Evolutionary conservation across 1,139 yeast genomes (phyloP).

Genomic region (Schizosaccharomyces versatilis): DNA sequence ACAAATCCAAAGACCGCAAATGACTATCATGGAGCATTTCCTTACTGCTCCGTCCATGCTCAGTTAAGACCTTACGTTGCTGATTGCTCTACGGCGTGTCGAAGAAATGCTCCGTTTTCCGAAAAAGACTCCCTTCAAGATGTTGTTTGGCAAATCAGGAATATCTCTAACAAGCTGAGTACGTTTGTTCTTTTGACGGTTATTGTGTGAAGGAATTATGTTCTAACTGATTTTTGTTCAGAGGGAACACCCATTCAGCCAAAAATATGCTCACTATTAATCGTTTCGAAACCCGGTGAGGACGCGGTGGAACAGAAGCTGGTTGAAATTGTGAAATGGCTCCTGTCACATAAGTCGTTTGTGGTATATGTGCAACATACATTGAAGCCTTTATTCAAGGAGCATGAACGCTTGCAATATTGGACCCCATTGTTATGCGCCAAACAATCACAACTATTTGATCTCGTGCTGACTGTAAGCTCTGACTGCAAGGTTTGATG

Average conservation of each 20-base stretch:
- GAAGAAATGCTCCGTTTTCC: background rate
- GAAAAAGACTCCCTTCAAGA: background rate
- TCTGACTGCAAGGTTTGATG: slow-evolving; percentile 24
- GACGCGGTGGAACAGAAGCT: slow-evolving; percentile 1
- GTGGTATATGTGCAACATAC: background rate
- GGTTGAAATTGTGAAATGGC: background rate
- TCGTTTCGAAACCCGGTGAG: slow-evolving; percentile 1
- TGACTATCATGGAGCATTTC: slow-evolving; percentile 1
- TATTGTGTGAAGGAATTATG: background rate
- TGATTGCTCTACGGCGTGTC: background rate
- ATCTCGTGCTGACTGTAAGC: slow-evolving; percentile 1
- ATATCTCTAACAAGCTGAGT: background rate
- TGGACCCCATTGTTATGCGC: slow-evolving; percentile 1
- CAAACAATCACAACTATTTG: background rate
- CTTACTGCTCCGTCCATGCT: slow-evolving; percentile 1
- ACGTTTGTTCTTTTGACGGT: background rate
- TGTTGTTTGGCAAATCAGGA: background rate
- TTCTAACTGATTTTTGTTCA: background rate
- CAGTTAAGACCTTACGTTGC: background rate
- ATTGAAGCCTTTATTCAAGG: background rate
- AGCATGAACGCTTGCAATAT: background rate
- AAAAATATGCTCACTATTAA: background rate
- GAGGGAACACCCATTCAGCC: background rate
- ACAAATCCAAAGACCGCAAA: slow-evolving; percentile 1
- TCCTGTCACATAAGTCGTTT: background rate